phyloP scores from a whole-genome alignment of 2,329 filamentous ascomycete species.

The Aspergillus aculeatus region DNA sequence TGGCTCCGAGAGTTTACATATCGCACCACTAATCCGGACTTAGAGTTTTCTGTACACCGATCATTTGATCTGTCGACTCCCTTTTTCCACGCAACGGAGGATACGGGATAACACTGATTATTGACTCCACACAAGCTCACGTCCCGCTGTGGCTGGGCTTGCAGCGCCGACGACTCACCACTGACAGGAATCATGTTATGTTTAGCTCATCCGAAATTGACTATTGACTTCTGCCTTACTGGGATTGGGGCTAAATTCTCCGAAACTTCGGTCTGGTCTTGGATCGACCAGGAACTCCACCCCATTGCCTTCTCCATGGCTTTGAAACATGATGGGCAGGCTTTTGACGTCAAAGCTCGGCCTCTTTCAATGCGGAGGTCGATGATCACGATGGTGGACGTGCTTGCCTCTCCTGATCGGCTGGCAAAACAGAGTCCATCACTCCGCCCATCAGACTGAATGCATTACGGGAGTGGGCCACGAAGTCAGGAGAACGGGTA shows the following conservation, averaged over 20 bases:
- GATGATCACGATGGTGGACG: background rate
- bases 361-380: background rate
- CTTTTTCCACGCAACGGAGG: background rate
- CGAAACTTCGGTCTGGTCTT: slow-evolving; percentile 1
- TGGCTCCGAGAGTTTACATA: slow-evolving; percentile 10
- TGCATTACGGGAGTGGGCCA: background rate
- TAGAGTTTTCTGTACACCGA: slow-evolving; percentile 15
- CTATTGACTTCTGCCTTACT: slow-evolving; percentile 13
- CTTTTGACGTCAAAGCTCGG: background rate
- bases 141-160: background rate
- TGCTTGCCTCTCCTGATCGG: background rate
- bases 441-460: background rate
- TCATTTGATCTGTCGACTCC: slow-evolving; percentile 17
- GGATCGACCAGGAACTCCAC: background rate
- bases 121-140: background rate
- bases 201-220: slow-evolving; percentile 11
- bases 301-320: background rate
- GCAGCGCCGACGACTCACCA: background rate
- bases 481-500: background rate
- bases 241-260: slow-evolving; percentile 8
- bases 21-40: slow-evolving; percentile 11
- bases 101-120: background rate
- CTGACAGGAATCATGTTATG: slow-evolving; percentile 13
- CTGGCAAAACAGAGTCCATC: background rate
- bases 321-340: background rate